These are phyloP conservation scores for Raffaelea arxii DNA, from an alignment of 2,329 filamentous ascomycete genomes.

Conservation along the genomic window DNA sequence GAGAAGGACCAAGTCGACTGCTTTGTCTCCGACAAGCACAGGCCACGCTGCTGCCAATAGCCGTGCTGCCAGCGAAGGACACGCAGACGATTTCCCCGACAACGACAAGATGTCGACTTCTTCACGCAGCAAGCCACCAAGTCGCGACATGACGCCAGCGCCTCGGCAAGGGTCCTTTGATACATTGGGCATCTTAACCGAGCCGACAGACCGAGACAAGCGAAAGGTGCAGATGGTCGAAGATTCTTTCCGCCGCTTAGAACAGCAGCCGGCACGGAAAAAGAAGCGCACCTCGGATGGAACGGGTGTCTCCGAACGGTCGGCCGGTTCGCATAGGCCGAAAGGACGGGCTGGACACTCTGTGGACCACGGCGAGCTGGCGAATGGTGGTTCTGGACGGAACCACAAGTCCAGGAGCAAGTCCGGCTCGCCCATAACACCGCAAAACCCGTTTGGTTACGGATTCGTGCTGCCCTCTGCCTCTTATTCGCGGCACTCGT, in stretches of 20 bases:
- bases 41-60: constrained; percentile 54
- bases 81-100: constrained; percentile 43
- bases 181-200: constrained; percentile 49
- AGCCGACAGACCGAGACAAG: constrained; percentile 57
- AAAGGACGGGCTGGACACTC: constrained; percentile 18
- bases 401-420: constrained; percentile 43
- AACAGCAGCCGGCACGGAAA: constrained; percentile 47
- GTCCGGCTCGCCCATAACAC: constrained; percentile 39
- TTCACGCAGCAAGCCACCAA: constrained; percentile 54
- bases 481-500: constrained; percentile 28
- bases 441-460: constrained; percentile 18
- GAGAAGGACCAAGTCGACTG: constrained; percentile 43
- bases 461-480: constrained; percentile 11
- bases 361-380: not conserved
- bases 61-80: constrained; percentile 53
- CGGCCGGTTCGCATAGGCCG: constrained; percentile 13
- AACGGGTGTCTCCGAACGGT: constrained; percentile 15
- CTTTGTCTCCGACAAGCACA: constrained; percentile 52
- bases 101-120: constrained; percentile 42
- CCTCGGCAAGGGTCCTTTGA: constrained; percentile 49
- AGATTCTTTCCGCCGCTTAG: constrained; percentile 53
- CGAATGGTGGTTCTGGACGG: constrained; percentile 35
- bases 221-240: constrained; percentile 58
- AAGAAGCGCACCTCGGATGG: constrained; percentile 55
- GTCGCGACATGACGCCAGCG: constrained; percentile 54